Base-by-base conservation (phyloP, 768 basidiomycete genomes). In the Leucogyrophana mollusca region DNA sequence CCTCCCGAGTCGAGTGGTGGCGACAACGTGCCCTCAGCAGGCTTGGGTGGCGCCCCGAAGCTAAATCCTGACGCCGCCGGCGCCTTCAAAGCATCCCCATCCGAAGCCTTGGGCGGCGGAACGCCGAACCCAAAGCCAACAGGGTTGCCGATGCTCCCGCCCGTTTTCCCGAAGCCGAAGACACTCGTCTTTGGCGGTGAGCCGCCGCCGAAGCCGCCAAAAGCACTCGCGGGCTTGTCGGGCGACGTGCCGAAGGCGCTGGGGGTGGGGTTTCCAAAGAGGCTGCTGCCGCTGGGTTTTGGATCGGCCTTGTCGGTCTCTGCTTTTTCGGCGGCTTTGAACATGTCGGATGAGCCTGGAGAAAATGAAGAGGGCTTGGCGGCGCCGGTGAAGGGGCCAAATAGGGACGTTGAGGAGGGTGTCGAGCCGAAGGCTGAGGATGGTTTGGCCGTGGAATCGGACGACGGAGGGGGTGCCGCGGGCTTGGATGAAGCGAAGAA, bases 131-230 rank as follows among this genome's bases (percentile, higher is more conserved):
- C 73, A 51, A 85, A 85, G 4, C 83, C 83, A 7, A 83, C 79
- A 7, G 83, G 78, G 56, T 82, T 83, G 1, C 83, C 81, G 16
- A 83, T 72, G 53, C 72, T 79, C 43, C 80, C 80, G 11, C 45
- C 66, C 25, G 56, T 52, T 39, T 59, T 66, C 32, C 64, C 66
- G 23, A 69, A 65, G 2, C 53, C 25, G 42, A 68, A 67, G 2
- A 53, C 38, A 10, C 45, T 32, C 13, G 55, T 42, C 52, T 57
- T 66, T 1, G 59, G 51, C 9, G 50, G 51, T n/a, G 64, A 59
- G 36, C 55, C 56, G 18, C 55, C 57, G 14, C 67, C 64, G 23
- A 55, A 40, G 13, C 33, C 25, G 13, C 55, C 49, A 41, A 68
- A 70, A 25, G 46, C 25, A 49, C 54, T 54, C 53, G 43, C 39